Percentiles rank a stretch among this genome's conserved stretches.
Evolutionary conservation across 768 basidiomycete genomes (phyloP).

Genomic region (Mycena pura): DNA sequence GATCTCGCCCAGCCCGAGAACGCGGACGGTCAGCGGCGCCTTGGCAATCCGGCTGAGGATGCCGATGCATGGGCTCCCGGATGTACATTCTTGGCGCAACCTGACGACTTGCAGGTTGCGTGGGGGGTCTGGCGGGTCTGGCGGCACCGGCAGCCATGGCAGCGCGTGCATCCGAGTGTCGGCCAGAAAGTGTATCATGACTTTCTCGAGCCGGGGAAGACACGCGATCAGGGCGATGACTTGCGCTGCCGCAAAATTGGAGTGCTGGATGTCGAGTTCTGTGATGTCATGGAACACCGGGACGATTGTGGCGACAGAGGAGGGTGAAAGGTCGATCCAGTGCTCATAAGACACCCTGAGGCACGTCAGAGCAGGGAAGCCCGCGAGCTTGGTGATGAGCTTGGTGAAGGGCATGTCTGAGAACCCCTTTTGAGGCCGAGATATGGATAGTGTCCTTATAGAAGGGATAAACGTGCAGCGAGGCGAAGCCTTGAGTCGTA

Average conservation of each 20-base stretch:
- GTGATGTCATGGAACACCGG: background rate
- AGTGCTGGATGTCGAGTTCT: background rate
- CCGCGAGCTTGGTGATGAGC: background rate
- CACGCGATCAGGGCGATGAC: background rate
- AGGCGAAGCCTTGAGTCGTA: constrained; percentile 1
- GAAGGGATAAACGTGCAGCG: background rate
- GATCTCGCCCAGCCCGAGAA: background rate
- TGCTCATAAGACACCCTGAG: background rate
- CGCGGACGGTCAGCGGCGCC: background rate
- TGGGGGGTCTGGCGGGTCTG: background rate
- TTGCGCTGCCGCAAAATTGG: background rate
- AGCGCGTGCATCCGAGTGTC: too few relatives aligned
- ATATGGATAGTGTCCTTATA: background rate
- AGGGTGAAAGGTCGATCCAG: background rate
- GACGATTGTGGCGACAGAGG: background rate
- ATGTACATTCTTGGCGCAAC: background rate
- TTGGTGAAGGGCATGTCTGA: background rate
- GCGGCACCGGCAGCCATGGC: background rate
- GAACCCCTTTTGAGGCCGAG: background rate
- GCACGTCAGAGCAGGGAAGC: background rate
- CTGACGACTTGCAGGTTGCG: background rate
- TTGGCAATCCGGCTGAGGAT: background rate
- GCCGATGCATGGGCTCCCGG: too few relatives aligned
- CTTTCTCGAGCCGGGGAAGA: background rate
- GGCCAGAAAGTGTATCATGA: background rate